Evolutionary conservation across 495 filamentous ascomycete genomes (phyloP).

Genomic region (Daldinia bambusicola): DNA sequence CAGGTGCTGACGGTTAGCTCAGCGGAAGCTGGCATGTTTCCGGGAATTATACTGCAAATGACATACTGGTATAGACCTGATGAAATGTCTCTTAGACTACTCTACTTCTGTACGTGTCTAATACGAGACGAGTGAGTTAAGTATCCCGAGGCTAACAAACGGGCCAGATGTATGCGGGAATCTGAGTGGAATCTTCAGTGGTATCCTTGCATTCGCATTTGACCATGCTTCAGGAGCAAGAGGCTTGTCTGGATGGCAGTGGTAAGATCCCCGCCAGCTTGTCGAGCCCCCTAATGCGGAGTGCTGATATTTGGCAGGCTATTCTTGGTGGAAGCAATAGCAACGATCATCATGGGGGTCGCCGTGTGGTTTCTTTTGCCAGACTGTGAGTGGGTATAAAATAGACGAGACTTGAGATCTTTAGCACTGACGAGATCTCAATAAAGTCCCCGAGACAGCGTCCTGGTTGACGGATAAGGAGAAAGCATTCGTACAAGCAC

Average conservation of each 20-base stretch:
- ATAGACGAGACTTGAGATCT: not conserved
- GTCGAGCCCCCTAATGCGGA: not conserved
- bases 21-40: constrained; percentile 56
- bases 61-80: constrained; percentile 60
- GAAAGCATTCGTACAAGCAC: constrained; percentile 57
- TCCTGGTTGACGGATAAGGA: constrained; percentile 55
- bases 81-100: constrained; percentile 53
- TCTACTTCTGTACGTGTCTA: constrained; percentile 49
- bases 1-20: too few species aligned
- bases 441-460: constrained; percentile 53
- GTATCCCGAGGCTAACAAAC: constrained; percentile 3
- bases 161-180: constrained; percentile 46
- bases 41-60: constrained; percentile 55
- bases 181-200: constrained; percentile 51
- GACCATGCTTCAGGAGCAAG: constrained; percentile 48
- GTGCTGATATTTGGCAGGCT: constrained; percentile 40
- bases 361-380: constrained; percentile 53
- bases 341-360: constrained; percentile 51
- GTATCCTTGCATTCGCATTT: constrained; percentile 56
- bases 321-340: constrained; percentile 54
- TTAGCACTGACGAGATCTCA: constrained; percentile 11
- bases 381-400: constrained; percentile 47
- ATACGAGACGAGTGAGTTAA: not conserved
- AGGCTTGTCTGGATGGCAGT: constrained; percentile 57
- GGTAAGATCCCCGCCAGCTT: constrained; percentile 31